phyloP scores from a whole-genome alignment of 129 eudicot species.

The Pseudognaphalium luteoalbum region DNA sequence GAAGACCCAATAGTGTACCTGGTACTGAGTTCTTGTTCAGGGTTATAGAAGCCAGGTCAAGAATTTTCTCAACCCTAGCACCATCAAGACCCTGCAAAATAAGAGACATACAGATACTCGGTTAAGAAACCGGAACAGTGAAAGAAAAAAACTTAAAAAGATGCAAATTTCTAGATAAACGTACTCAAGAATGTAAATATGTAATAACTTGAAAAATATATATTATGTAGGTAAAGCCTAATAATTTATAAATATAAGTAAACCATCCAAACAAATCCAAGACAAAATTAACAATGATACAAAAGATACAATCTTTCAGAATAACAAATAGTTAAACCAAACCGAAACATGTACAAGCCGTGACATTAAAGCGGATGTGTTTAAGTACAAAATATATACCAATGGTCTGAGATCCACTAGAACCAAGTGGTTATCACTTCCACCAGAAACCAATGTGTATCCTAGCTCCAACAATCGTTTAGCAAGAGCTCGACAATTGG shows the following conservation, averaged over 20 bases:
- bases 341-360: background rate
- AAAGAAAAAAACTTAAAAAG: background rate
- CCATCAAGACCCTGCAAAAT: slow-evolving; percentile 72
- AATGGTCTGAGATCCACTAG: slow-evolving; percentile 94
- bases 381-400: slow-evolving; percentile 37
- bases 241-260: background rate
- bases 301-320: background rate
- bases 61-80: slow-evolving; percentile 93
- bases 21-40: slow-evolving; percentile 94
- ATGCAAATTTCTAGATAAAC: background rate
- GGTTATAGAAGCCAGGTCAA: slow-evolving; percentile 92
- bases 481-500: slow-evolving; percentile 88
- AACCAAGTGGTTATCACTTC: slow-evolving; percentile 95
- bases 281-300: background rate
- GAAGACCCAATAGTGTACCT: slow-evolving; percentile 41
- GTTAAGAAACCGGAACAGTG: background rate
- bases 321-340: background rate
- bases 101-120: background rate
- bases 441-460: slow-evolving; percentile 86
- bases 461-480: slow-evolving; percentile 65
- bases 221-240: background rate
- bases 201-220: background rate
- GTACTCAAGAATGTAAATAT: background rate
- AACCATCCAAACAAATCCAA: background rate
- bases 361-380: background rate